A percentile compares a stretch with the other conserved stretches of the same genome.
Conservation (phyloP, 2,329 filamentous ascomycete species). For the Fusarium lyarnte region DNA sequence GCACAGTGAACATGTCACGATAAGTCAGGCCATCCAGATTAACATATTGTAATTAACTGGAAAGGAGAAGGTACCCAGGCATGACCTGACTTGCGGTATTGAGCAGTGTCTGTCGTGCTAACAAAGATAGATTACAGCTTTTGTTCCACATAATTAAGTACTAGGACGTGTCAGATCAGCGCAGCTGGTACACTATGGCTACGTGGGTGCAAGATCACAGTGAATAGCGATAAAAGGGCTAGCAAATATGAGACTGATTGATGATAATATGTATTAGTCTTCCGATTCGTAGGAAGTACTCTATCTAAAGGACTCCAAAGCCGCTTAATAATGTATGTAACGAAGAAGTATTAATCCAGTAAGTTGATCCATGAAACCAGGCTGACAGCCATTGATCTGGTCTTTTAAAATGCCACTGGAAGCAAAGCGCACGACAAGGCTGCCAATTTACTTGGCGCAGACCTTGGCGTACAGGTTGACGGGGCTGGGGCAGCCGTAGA, state of each 20-base stretch:
- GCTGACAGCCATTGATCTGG: not conserved
- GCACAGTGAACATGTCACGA: too few species aligned
- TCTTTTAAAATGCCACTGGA: not conserved
- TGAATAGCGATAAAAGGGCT: rapidly evolving
- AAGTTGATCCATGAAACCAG: not conserved
- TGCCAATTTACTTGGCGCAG: conserved; percentile 38
- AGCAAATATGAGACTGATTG: rapidly evolving
- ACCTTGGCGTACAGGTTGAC: conserved; percentile 48
- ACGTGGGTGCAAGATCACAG: not conserved
- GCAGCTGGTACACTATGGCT: rapidly evolving
- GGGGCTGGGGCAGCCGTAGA: conserved; percentile 54
- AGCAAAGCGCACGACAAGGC: not conserved
- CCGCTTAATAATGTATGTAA: conserved; percentile 9
- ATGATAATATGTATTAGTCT: conserved; percentile 6
- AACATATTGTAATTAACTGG: not conserved
- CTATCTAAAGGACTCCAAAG: not conserved
- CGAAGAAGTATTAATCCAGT: not conserved
- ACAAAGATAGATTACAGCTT: rapidly evolving
- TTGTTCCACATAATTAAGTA: not conserved
- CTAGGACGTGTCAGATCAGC: rapidly evolving
- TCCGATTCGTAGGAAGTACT: not conserved
- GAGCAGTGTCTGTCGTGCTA: rapidly evolving
- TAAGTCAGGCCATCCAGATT: not conserved
- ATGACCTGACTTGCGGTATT: rapidly evolving
- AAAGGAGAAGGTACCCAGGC: rapidly evolving